These are phyloP conservation scores for Madurella mycetomatis DNA, from an alignment of 2,329 filamentous ascomycete genomes.

Conservation along the genomic window DNA sequence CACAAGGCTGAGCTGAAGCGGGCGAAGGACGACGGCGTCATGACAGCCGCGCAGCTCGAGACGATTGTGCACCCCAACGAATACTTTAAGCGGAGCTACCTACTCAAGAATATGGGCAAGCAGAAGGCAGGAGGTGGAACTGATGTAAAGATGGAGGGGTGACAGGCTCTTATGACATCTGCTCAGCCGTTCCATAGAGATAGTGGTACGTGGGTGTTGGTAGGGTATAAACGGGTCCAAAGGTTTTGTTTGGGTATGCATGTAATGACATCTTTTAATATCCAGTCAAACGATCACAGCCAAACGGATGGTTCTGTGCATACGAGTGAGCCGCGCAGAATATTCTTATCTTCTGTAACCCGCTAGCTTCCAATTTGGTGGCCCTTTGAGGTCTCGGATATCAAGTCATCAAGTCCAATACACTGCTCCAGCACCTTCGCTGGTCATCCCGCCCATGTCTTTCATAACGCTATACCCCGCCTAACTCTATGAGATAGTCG, in stretches of 20 bases:
- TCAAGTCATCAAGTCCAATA: no score
- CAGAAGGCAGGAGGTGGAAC: conserved; percentile 5
- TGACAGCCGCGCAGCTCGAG: conserved; percentile 73
- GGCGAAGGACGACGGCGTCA: conserved; percentile 69
- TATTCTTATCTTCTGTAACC: no score
- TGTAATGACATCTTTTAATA: not conserved
- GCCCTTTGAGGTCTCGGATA: no score
- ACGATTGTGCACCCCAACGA: conserved; percentile 97
- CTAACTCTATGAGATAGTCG: no score
- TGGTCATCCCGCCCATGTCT: no score
- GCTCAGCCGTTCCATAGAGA: not conserved
- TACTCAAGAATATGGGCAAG: conserved; percentile 71
- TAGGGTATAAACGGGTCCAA: not conserved
- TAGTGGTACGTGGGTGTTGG: not conserved
- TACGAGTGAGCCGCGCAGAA: no score
- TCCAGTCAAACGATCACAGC: not conserved
- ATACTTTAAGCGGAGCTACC: conserved; percentile 92
- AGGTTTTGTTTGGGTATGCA: not conserved
- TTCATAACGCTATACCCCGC: no score
- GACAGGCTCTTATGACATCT: not conserved
- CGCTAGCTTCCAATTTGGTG: no score
- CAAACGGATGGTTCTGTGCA: no score
- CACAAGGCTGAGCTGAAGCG: conserved; percentile 76
- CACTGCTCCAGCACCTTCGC: no score
- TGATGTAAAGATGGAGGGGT: conserved; percentile 28